A percentile compares a stretch with the other conserved stretches of the same genome.
phyloP scores from a whole-genome alignment of 1,284 basidiomycete genomes.

The Phylloporus sp. region DNA sequence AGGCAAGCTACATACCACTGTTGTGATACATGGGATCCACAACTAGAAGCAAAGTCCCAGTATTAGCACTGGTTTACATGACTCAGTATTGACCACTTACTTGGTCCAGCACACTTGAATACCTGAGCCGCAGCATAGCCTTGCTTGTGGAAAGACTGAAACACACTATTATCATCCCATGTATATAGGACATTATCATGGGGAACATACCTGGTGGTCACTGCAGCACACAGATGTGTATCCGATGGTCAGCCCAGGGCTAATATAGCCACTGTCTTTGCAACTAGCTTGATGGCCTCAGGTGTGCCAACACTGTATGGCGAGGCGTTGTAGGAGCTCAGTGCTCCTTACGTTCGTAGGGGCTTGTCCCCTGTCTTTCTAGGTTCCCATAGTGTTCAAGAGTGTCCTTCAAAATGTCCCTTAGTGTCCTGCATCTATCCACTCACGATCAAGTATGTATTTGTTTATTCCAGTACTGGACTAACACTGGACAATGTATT shows the following conservation, averaged over 20 bases:
- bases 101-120: conserved; percentile 82
- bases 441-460: too few relatives aligned
- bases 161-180: neutral
- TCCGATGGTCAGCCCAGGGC: conserved; percentile 81
- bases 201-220: conserved; percentile 68
- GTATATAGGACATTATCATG: neutral
- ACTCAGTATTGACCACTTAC: conserved; percentile 47
- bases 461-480: too few relatives aligned
- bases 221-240: conserved; percentile 82
- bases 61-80: neutral
- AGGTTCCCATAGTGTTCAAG: too few relatives aligned
- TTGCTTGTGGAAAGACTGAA: conserved; percentile 76
- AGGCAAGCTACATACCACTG: conserved; percentile 53
- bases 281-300: conserved; percentile 74
- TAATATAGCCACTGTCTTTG: conserved; percentile 73
- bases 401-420: too few relatives aligned
- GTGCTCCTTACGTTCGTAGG: too few relatives aligned
- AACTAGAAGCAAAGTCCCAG: conserved; percentile 45
- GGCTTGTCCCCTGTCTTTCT: too few relatives aligned
- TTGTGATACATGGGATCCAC: conserved; percentile 88
- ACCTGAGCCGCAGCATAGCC: conserved; percentile 84
- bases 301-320: conserved; percentile 71
- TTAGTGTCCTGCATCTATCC: too few relatives aligned
- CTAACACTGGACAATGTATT: too few relatives aligned
- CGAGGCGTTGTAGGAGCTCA: too few relatives aligned